phyloP scores from a whole-genome alignment of 2,329 filamentous ascomycete species.

The Pyricularia sp. region DNA sequence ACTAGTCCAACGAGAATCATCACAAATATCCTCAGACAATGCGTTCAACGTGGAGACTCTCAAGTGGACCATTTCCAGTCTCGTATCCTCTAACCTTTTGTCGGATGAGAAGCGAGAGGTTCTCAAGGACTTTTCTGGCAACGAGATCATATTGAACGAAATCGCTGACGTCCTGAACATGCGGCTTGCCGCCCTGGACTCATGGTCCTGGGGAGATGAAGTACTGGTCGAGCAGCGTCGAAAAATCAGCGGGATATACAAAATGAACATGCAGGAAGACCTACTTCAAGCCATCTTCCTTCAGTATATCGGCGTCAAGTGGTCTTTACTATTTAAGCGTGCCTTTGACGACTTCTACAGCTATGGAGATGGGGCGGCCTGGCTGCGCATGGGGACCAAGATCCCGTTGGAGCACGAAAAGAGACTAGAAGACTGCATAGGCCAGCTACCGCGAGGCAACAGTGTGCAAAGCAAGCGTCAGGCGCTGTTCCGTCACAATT shows the following conservation, averaged over 20 bases:
- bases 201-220: conserved; percentile 32
- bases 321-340: conserved; percentile 29
- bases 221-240: conserved; percentile 29
- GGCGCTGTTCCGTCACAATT: conserved; percentile 22
- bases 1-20: background rate
- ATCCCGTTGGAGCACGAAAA: conserved; percentile 18
- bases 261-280: conserved; percentile 39
- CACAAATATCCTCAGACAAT: conserved; percentile 11
- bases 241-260: conserved; percentile 35
- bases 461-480: conserved; percentile 19
- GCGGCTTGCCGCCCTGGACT: conserved; percentile 27
- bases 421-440: conserved; percentile 24
- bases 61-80: conserved; percentile 25
- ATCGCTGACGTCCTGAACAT: conserved; percentile 41
- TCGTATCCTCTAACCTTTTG: conserved; percentile 30
- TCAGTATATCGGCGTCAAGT: conserved; percentile 33
- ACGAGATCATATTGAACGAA: conserved; percentile 28
- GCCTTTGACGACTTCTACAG: conserved; percentile 24
- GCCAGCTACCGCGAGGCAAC: conserved; percentile 5
- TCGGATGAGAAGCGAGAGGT: conserved; percentile 27
- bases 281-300: conserved; percentile 37
- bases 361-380: conserved; percentile 20
- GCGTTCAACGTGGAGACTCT: conserved; percentile 20
- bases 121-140: conserved; percentile 28
- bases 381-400: conserved; percentile 18